Evolutionary conservation across 176 grass and related monocot species (phyloP), one percentile per base, ranked within the genome.

Genomic region (Carex kokanica): DNA sequence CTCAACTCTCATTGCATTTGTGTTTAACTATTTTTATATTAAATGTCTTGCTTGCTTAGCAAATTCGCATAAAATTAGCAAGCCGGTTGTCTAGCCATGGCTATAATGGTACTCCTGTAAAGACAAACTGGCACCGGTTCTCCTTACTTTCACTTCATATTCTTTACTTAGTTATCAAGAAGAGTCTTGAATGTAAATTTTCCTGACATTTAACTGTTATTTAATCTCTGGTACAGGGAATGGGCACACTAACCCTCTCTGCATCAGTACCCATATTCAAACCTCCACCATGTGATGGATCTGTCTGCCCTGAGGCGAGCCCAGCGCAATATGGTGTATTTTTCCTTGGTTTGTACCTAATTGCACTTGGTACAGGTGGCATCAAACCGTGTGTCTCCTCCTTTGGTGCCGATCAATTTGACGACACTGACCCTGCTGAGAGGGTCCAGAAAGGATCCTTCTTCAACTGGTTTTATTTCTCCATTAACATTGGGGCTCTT

Each of bases 391-490:
- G 94, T 64, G 94, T 93, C 29, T 97, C 94, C 51, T 91, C 94
- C 51, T 97, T 97, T 65, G 94, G 94, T 75, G 94, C 94, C 0
- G 94, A 97, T 85, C 94, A 97, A 83, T 97, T 97, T 83, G 94
- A 97, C 83, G 94, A 97, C 36, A 97, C 94, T 43, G 94, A 97
- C 82, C 77, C 91, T 80, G 73, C 64, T 24, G 94, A 97, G 61
- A 63, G 89, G 62, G 83, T 91, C 62, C 88, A 91, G 86, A 97
- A 97, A 78, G 94, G 89, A 21, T 93, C 94, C 78, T 97, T 93
- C 89, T 97, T 97, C 87, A 97, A 97, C 20, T 97, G 94, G 94
- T 97, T 93, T 64, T 97, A 97, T 84, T 93, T 97, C 81, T 93
- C 94, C 27, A 88, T 97, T 80, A 97, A 97, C 32, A 97, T 97